A percentile compares a stretch with the other conserved stretches of the same genome.
Conservation (phyloP, 768 basidiomycete species). For the Suillus decipiens region DNA sequence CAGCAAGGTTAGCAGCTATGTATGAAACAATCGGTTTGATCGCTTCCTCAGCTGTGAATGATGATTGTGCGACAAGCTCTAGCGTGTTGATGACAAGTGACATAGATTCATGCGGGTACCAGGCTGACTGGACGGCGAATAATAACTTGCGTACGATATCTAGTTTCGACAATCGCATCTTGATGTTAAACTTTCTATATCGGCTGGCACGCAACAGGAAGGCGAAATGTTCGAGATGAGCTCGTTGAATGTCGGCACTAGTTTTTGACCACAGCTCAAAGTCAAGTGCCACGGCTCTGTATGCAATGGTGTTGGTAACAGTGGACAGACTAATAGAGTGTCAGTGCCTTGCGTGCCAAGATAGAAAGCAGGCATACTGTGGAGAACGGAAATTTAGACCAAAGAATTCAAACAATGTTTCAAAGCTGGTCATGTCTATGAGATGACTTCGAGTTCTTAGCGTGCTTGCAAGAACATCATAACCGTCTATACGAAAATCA, state of each 20-base stretch:
- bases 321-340: constrained; percentile 65
- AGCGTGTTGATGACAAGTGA: constrained; percentile 60
- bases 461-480: constrained; percentile 80
- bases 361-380: constrained; percentile 52
- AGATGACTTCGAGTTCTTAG: constrained; percentile 69
- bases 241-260: constrained; percentile 68
- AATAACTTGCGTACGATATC: constrained; percentile 72
- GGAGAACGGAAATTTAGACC: constrained; percentile 83
- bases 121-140: constrained; percentile 79
- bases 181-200: constrained; percentile 75
- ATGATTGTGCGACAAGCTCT: constrained; percentile 57
- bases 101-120: constrained; percentile 59
- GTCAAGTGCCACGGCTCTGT: constrained; percentile 81
- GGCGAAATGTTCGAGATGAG: constrained; percentile 80
- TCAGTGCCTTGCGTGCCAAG: background rate
- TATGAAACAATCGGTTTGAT: constrained; percentile 89
- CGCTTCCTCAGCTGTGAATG: constrained; percentile 70
- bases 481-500: constrained; percentile 60
- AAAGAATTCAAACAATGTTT: constrained; percentile 82
- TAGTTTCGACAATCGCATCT: constrained; percentile 71
- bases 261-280: constrained; percentile 88
- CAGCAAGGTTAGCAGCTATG: constrained; percentile 76
- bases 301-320: constrained; percentile 79
- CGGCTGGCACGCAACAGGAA: constrained; percentile 73
- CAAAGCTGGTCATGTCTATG: constrained; percentile 80